Conservation (phyloP, 176 grass and related monocot genomes). For the Stipa capillata region DNA sequence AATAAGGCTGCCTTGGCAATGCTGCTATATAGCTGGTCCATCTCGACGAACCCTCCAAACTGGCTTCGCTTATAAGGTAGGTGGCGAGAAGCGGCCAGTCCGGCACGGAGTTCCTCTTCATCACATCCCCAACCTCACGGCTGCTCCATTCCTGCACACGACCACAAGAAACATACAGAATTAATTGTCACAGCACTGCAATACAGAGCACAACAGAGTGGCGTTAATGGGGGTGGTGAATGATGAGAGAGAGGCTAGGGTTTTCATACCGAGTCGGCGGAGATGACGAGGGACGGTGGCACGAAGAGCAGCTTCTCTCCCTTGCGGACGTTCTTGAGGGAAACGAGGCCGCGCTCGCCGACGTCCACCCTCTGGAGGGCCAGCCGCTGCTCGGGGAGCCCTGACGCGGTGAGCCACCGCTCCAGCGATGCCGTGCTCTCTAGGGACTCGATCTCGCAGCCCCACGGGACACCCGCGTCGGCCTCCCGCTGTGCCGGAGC, state of each 20-base stretch:
- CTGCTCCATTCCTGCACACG: constrained; percentile 63
- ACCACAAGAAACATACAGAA: neutral
- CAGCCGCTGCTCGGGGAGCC: constrained; percentile 70
- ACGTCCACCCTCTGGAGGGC: constrained; percentile 65
- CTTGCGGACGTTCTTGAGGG: constrained; percentile 84
- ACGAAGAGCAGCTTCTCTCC: constrained; percentile 98
- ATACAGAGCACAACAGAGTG: neutral
- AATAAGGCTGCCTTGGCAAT: constrained; percentile 92
- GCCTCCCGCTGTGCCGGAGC: constrained; percentile 19
- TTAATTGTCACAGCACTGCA: neutral
- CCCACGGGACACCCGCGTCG: constrained; percentile 47
- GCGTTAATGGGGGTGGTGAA: neutral
- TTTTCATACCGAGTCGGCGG: constrained; percentile 63
- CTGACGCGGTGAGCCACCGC: constrained; percentile 71
- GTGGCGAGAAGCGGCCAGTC: constrained; percentile 95
- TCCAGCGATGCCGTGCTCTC: constrained; percentile 78
- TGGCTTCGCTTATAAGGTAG: constrained; percentile 94
- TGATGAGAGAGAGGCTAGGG: neutral
- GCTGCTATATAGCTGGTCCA: constrained; percentile 91
- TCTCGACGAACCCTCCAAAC: constrained; percentile 49
- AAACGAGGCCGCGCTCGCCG: constrained; percentile 87
- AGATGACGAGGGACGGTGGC: constrained; percentile 85
- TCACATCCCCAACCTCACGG: constrained; percentile 54
- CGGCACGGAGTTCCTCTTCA: constrained; percentile 78
- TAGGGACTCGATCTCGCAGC: constrained; percentile 85